These are phyloP conservation scores for Globisporangium camurandrum DNA, from an alignment of 352 stramenopile species.

Conservation along the genomic window DNA sequence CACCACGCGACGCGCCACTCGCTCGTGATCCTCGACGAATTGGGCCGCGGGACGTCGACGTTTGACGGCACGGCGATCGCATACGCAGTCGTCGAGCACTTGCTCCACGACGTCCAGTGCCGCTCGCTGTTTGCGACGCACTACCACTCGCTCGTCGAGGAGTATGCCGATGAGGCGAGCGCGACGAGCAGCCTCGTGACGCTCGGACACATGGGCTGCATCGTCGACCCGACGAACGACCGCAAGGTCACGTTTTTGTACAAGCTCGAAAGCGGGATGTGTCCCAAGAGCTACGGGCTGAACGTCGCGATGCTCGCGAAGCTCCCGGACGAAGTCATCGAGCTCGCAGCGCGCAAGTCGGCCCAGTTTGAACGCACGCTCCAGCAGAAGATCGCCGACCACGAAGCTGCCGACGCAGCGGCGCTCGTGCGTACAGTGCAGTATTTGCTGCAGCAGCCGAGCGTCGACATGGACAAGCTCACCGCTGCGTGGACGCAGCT, in stretches of 20 bases:
- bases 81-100: slow-evolving; percentile 93
- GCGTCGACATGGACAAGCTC: slow-evolving; percentile 13
- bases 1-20: slow-evolving; percentile 92
- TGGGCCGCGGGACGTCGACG: slow-evolving; percentile 97
- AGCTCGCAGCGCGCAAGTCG: slow-evolving; percentile 87
- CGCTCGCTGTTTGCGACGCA: slow-evolving; percentile 98
- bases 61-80: slow-evolving; percentile 98
- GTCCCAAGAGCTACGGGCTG: slow-evolving; percentile 98
- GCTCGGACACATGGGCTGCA: slow-evolving; percentile 77
- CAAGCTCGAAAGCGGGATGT: slow-evolving; percentile 94
- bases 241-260: slow-evolving; percentile 99
- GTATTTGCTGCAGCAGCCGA: slow-evolving; percentile 7
- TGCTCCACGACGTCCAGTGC: slow-evolving; percentile 84
- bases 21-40: slow-evolving; percentile 98
- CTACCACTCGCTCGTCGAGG: slow-evolving; percentile 94
- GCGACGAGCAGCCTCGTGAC: slow-evolving; percentile 56
- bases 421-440: slow-evolving; percentile 18
- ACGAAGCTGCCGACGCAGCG: slow-evolving; percentile 24
- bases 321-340: slow-evolving; percentile 93
- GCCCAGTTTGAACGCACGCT: slow-evolving; percentile 85
- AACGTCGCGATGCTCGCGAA: slow-evolving; percentile 98
- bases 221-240: slow-evolving; percentile 74
- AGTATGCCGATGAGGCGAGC: slow-evolving; percentile 61
- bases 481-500: slow-evolving; percentile 15
- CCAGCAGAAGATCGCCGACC: slow-evolving; percentile 25